These are phyloP conservation scores for Saccharomycopsis sp. DNA, from an alignment of 805 yeast genomes.

Conservation along the genomic window DNA sequence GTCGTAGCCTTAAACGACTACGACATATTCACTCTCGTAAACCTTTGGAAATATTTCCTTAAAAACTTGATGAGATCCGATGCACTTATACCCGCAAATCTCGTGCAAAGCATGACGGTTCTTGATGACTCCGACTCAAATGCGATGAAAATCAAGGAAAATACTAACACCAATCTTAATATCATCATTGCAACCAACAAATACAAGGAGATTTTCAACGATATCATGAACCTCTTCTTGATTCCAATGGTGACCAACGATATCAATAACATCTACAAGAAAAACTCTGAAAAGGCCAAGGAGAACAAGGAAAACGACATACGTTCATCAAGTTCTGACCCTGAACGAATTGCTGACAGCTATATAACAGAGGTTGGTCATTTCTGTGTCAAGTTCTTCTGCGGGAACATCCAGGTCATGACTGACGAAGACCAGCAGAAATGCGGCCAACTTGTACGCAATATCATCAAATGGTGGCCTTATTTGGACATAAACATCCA, in stretches of 20 bases:
- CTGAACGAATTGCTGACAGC: background rate
- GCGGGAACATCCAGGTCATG: conserved; percentile 42
- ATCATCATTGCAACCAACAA: conserved; percentile 30
- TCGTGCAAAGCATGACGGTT: conserved; percentile 39
- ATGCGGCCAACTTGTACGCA: conserved; percentile 48
- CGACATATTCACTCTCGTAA: conserved; percentile 47
- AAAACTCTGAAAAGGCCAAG: conserved; percentile 38
- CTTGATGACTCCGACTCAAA: conserved; percentile 8
- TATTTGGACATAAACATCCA: conserved; percentile 13
- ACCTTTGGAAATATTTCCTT: conserved; percentile 38
- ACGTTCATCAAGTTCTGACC: background rate
- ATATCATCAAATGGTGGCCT: conserved; percentile 46
- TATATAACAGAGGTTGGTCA: conserved; percentile 31
- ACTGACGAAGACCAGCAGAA: conserved; percentile 40
- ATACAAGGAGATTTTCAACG: conserved; percentile 27
- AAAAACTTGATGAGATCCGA: conserved; percentile 32
- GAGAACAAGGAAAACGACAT: conserved; percentile 24
- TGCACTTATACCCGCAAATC: conserved; percentile 34
- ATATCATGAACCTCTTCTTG: conserved; percentile 22
- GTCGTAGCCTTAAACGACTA: conserved; percentile 48
- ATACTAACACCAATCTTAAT: conserved; percentile 34
- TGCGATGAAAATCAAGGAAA: conserved; percentile 24
- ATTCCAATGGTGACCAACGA: conserved; percentile 36
- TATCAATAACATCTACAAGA: conserved; percentile 38
- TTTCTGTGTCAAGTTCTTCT: conserved; percentile 47